Base-by-base conservation (phyloP, 108 stramenopile species). In the Aurantiochytrium sp. region DNA sequence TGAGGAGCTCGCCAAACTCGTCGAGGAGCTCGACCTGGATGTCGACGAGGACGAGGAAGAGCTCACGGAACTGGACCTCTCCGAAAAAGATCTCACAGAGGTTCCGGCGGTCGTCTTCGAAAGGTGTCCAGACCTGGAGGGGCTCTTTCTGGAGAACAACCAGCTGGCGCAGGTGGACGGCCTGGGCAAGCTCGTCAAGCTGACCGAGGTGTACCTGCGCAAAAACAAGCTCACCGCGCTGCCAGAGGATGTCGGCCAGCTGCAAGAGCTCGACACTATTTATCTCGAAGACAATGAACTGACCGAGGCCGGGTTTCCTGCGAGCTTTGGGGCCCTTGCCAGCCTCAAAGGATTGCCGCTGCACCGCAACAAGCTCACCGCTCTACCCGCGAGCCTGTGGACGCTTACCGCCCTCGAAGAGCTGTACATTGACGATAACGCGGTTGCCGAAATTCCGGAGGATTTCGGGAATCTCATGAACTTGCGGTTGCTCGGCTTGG, bases 31-130 rank as follows among this genome's bases (percentile, higher is more conserved):
- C 21, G 73, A 81, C 10, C 42, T 81, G 36, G 73, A 81, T 30
- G 73, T 81, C 12, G 73, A 81, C 73, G 73, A 81, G 24, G 73
- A 81, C 39, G 85, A 86, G 54, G 31, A 30, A 6, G 85, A 86
- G 30, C 24, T 54, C 31, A 86, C 85, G 3, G 85, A 86, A 52
- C 52, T 86, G 4, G 85, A 86, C 85, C 10, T 86, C 21, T 54
- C 52, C 17, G 52, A 54, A 1, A 52, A 86, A 24, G 50, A 27
- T 4, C 85, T 86, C 50, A 54, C 85, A 8, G 85, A 86, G 34
- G 85, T 86, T 22, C 85, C 85, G 30, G 50, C 53, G 24, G 6
- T 52, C 1, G 24, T 86, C 34, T 86, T 52, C 10, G 52, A 54
- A 0, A 27, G 6, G 53, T 65, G 59, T 27, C 8, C 15, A 5